Evolutionary conservation across 768 basidiomycete genomes (phyloP), one percentile per base, ranked within the genome.

Genomic region (Russula lepida): DNA sequence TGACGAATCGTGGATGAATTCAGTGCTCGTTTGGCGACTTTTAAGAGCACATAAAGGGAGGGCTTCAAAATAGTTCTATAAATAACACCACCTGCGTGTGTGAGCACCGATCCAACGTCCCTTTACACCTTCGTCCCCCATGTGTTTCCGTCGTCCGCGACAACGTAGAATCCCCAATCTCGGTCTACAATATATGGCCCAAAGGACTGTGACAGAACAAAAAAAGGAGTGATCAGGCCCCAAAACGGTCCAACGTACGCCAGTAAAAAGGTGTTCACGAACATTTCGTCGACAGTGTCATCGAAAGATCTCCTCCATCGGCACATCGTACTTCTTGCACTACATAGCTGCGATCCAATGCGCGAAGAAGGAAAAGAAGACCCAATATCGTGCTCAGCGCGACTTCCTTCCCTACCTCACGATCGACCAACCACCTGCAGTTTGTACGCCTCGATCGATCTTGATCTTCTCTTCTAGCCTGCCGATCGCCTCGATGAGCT

Each of bases 361-460:
- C 98, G 65, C 98, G 25, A 48, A 27, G 6, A n/a, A n/a, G 13
- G 27, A 48, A 48, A n/a, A 27, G 35, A 35, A 43, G 41, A 19
- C 5, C 19, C 8, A 8, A 15, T 35, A 89, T 95, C 54, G 93
- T 95, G 48, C 90, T 88, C 69, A 95, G 76, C 25, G 92, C 88
- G 67, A 95, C 86, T 72, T 94, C 92, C 75, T 98, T 98, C 61
- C 92, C 91, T 53, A 90, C 93, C 69, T 98, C 95, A 56, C 89
- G 81, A 70, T 97, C 95, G 59, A 85, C 84, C n/a, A n/a, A n/a
- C n/a, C 74, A 94, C 92, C 72, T 92, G 90, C 56, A 95, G 75
- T 73, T 90, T 92, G 74, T 85, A 87, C 12, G 87, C 79, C 71
- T n/a, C n/a, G n/a, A n/a, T n/a, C n/a, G n/a, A n/a, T n/a, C n/a